phyloP scores from a whole-genome alignment of 1,139 yeast genomes.

The Geotrichum aggregatum region DNA sequence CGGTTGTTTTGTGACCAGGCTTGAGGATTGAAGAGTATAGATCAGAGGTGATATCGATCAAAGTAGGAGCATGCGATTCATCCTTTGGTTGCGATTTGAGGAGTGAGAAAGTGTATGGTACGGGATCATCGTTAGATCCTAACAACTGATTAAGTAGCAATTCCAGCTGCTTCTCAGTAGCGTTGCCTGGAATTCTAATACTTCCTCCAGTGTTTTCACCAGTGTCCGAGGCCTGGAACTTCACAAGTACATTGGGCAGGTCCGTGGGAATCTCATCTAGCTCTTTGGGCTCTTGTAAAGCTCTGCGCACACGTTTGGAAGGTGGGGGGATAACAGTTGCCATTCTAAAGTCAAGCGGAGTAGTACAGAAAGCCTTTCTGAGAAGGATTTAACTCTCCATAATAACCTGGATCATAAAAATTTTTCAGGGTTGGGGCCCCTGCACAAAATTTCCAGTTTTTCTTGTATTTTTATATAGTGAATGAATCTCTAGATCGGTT shows the following conservation, averaged over 20 bases:
- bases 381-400: neutral
- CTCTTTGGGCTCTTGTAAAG: conserved; percentile 76
- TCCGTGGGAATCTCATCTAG: conserved; percentile 71
- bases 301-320: conserved; percentile 80
- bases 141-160: conserved; percentile 62
- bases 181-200: conserved; percentile 85
- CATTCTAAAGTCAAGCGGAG: conserved; percentile 44
- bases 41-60: conserved; percentile 73
- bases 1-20: conserved; percentile 85
- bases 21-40: conserved; percentile 74
- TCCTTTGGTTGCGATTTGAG: conserved; percentile 47
- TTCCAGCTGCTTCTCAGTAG: conserved; percentile 82
- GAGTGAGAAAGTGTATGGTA: conserved; percentile 79
- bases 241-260: conserved; percentile 80
- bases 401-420: conserved; percentile 1
- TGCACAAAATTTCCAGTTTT: neutral
- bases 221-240: conserved; percentile 92
- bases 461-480: too few species aligned
- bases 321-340: conserved; percentile 94
- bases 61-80: conserved; percentile 36
- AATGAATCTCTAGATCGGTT: too few species aligned
- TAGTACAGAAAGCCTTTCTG: neutral
- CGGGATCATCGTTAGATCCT: conserved; percentile 47
- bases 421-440: conserved; percentile 17
- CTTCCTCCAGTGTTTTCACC: conserved; percentile 85